Evolutionary conservation across 2,329 filamentous ascomycete species (phyloP), one percentile per base, ranked within the genome.

Genomic region (Fusarium luffae): DNA sequence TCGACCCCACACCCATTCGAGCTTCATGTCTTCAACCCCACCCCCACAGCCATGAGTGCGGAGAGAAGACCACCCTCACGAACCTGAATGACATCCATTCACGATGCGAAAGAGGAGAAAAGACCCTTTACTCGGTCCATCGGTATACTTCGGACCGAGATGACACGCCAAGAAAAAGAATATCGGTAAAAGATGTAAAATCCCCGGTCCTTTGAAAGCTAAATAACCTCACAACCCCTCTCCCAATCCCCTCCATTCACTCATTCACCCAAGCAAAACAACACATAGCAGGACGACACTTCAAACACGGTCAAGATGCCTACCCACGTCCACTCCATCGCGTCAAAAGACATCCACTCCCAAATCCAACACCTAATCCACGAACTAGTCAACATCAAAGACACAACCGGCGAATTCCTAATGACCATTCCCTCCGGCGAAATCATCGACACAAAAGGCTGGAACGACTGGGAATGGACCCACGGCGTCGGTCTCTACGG

Each of bases 401-500:
- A 95, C 81, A 86, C 85, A 41, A 92, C 90, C 0, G 92, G 92
- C 51, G 85, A 92, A 75, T 94, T 93, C 77, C 84, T 94, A 25
- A 82, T 94, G 63, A 88, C 84, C 21, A 85, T 95, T 37, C 83
- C 86, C 3, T 92, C 94, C 73, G 92, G 92, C 60, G 87, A 90
- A 37, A 83, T 94, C 51, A 94, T 95, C 75, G 92, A 94, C 79
- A 94, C 92, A 60, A 95, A 95, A 79, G 92, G 91, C 60, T 95
- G 92, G 92, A 86, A 91, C 68, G 90, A 90, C 75, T 94, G 92
- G 92, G 92, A 94, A 80, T 93, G 91, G 90, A 93, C 91, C 2
- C 92, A 94, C 78, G 92, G 92, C 44, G 88, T 94, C 74, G 92
- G 92, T 7, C 87, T 94, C 21, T 93, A 94, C 79, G 92, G 92